Evolutionary conservation across 257 asterid species (phyloP), one percentile per base, ranked within the genome.

Genomic region (Coffea eugenioides): DNA sequence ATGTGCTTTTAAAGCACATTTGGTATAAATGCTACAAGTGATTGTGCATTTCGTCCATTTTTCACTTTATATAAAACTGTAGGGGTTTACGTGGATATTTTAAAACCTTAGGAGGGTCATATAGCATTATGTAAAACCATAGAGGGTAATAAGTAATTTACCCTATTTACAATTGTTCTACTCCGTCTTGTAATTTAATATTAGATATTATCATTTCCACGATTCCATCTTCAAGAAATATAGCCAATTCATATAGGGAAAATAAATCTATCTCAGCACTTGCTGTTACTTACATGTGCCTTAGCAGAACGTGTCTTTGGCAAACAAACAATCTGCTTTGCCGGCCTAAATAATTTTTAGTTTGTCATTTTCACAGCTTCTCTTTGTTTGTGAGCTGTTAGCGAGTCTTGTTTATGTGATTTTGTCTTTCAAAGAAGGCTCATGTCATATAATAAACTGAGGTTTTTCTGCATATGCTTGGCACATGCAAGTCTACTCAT

Each of bases 401-500:
- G 16, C 16, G 8, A 62, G 25, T 12, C 36, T 34, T 1, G 14
- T 73, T 41, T 20, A 7, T 61, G 67, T 23, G 67, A 4, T 25
- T n/a, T 62, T 62, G 11, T 64, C 12, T 52, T 31, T 49, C 76
- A 9, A 56, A 77, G 82, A 74, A 80, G 82, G 57, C 81, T 84
- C 79, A 80, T 75, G 69, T 82, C 88, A 64, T 56, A 82, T 80
- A 23, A 83, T 86, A 80, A 79, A 75, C 54, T 77, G 20, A 66
- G 34, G 34, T 31, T 83, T 81, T 78, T 87, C 80, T 80, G 88
- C 79, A 84, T 31, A 31, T 81, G 83, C 80, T 84, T 73, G 80
- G 84, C 93, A 88, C 90, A 82, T 90, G 92, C 89, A 86, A 71
- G 65, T 14, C 80, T 80, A 39, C 36, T 6, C 14, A 18, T 34